These are phyloP conservation scores for Raphanus raphanistrum DNA, from an alignment of 345 rosid genomes.

Conservation along the genomic window DNA sequence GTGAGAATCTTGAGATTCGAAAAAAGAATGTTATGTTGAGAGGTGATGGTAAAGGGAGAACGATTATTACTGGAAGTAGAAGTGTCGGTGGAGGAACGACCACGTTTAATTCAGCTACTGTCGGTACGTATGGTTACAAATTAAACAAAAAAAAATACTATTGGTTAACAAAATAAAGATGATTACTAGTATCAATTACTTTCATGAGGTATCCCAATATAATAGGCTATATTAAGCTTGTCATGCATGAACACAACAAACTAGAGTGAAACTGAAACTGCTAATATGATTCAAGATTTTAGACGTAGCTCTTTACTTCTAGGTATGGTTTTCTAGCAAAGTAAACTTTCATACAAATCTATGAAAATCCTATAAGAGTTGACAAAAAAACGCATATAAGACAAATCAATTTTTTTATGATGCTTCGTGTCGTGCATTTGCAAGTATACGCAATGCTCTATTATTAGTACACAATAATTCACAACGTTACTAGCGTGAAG, in stretches of 20 bases:
- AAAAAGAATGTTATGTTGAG: constrained; percentile 73
- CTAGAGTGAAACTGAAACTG: neutral
- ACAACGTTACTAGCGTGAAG: neutral
- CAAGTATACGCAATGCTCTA: constrained; percentile 17
- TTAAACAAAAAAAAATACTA: neutral
- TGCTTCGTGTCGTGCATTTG: neutral
- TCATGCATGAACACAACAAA: constrained; percentile 7
- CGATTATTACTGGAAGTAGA: constrained; percentile 76
- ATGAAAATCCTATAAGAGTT: neutral
- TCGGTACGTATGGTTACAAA: constrained; percentile 57
- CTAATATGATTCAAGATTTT: neutral
- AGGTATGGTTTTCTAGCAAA: neutral
- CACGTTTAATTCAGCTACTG: constrained; percentile 83
- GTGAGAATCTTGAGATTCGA: constrained; percentile 62
- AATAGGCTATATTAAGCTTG: neutral
- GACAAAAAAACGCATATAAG: neutral
- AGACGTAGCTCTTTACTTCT: neutral
- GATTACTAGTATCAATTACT: neutral
- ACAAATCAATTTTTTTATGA: neutral
- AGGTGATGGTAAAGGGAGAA: constrained; percentile 74
- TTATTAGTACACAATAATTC: constrained; percentile 3
- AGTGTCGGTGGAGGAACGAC: constrained; percentile 88
- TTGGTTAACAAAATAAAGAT: neutral
- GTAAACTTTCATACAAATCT: neutral
- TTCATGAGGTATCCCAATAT: neutral